Evolutionary conservation across 2,329 filamentous ascomycete species (phyloP), one percentile per base, ranked within the genome.

Genomic region (Phoma herbarum): DNA sequence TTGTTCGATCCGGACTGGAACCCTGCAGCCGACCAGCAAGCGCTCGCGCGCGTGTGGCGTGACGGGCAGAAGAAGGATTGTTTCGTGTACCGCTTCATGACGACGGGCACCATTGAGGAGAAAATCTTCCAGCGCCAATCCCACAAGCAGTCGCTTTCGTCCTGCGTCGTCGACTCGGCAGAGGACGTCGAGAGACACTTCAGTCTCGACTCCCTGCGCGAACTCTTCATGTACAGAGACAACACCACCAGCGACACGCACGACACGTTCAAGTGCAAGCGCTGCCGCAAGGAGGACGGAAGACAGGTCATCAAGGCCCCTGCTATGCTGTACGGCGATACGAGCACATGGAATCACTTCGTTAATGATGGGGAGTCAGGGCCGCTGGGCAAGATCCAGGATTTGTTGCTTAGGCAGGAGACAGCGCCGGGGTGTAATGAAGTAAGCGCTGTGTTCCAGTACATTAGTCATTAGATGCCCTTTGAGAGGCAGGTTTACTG

Each of bases 291-390:
- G 71, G 89, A 91, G 1, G 92, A 96, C 69, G 94, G 94, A 0
- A 89, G 85, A 61, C 95, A 99, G 78, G 86, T 86, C 63, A 86
- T 97, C 72, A 98, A 97, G 77, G 92, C 94, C 1, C 91, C 91
- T 4, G 95, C 95, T 1, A 94, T 98, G 89, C 81, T 99, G 60
- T 99, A 99, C 73, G 95, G 95, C 51, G 95, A 99, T 73, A 98
- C 95, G 22, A 98, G 93, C 78, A 94, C 92, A n/a, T 99, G 95
- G 95, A 99, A 99, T 72, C 95, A 99, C 77, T 96, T 97, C 79
- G 86, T 90, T 42, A 97, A 97, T 69, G 86, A 88, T 62, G 86
- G 86, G 3, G 85, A 85, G 64, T 79, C 81, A 6, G 86, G 87
- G 0, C 89, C 87, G 0, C 78, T 99, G 72, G 85, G 87, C 63